These are phyloP conservation scores for Neofusicoccum kwambonambiense DNA, from an alignment of 2,329 filamentous ascomycete species.

Conservation along the genomic window DNA sequence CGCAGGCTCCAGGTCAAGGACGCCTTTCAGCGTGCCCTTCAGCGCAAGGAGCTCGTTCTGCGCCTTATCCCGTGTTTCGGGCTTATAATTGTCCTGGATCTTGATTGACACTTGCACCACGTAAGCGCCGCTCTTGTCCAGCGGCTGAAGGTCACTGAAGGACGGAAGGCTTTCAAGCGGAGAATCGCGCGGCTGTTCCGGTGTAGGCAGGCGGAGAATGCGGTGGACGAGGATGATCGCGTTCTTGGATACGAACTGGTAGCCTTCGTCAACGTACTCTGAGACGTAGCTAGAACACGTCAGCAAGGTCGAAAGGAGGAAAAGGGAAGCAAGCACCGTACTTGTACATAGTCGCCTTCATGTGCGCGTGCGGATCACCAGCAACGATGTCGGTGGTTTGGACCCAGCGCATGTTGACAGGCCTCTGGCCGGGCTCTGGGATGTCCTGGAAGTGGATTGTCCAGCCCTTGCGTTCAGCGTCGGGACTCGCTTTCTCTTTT, in stretches of 20 bases:
- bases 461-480: conserved; percentile 32
- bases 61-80: conserved; percentile 54
- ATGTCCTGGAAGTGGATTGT: conserved; percentile 41
- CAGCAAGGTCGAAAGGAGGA: neutral
- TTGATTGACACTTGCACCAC: conserved; percentile 58
- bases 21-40: conserved; percentile 56
- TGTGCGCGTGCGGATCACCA: conserved; percentile 50
- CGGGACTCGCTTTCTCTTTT: neutral
- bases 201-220: conserved; percentile 48
- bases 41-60: conserved; percentile 56
- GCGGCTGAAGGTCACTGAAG: conserved; percentile 46
- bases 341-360: conserved; percentile 55
- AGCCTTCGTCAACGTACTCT: conserved; percentile 57
- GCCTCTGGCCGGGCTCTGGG: conserved; percentile 51
- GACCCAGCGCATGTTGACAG: conserved; percentile 54
- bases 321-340: neutral
- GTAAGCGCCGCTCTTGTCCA: conserved; percentile 59
- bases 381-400: conserved; percentile 48
- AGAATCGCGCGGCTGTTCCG: conserved; percentile 31
- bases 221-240: conserved; percentile 58
- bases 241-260: conserved; percentile 59
- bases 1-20: conserved; percentile 56
- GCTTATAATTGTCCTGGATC: conserved; percentile 55
- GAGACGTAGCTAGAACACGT: conserved; percentile 49
- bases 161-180: conserved; percentile 42